Evolutionary conservation across 2,329 filamentous ascomycete genomes (phyloP), one percentile per base, ranked within the genome.

Genomic region (Phialophora macrospora): DNA sequence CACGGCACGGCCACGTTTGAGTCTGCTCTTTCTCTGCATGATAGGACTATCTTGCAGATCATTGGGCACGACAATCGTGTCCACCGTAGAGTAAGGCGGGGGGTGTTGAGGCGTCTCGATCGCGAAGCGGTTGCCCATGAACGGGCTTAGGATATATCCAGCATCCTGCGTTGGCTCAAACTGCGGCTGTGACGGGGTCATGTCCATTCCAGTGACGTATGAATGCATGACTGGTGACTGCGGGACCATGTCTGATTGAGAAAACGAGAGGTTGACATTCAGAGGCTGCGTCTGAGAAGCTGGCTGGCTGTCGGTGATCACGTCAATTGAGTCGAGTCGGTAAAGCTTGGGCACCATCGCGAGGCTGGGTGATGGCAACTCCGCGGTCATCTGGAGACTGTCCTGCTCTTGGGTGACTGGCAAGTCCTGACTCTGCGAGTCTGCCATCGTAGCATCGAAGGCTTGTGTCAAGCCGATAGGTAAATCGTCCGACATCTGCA

Each of bases 381-480:
- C 77, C 63, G 80, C 78, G 12, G 85, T 76, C 51, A 85, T 82
- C 22, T 80, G 79, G 9, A 85, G 70, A 9, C 84, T 85, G 67
- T 85, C 82, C 68, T 81, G 77, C 65, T 83, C 78, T 56, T 60
- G 73, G 56, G 68, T 79, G 72, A 58, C 74, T 9, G 22, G 73
- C 60, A 74, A 72, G 48, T 52, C 52, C 59, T 70, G 68, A 52
- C 48, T 70, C 51, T 75, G 67, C 65, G 82, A 81, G 44, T 86
- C 87, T 55, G 91, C 92, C 87, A 97, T 90, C 0, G 93, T 97
- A 12, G 92, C 92, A 4, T 90, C 91, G 75, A 97, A 97, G 68
- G 95, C 94, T 73, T 97, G 93, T 0, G 92, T 96, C 52, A 97
- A 83, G 9, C 92, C 90, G 49, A 96, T 76, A 5, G 81, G 77